Evolutionary conservation across 306 rosid species (phyloP).

Genomic region (Quercus gilva): DNA sequence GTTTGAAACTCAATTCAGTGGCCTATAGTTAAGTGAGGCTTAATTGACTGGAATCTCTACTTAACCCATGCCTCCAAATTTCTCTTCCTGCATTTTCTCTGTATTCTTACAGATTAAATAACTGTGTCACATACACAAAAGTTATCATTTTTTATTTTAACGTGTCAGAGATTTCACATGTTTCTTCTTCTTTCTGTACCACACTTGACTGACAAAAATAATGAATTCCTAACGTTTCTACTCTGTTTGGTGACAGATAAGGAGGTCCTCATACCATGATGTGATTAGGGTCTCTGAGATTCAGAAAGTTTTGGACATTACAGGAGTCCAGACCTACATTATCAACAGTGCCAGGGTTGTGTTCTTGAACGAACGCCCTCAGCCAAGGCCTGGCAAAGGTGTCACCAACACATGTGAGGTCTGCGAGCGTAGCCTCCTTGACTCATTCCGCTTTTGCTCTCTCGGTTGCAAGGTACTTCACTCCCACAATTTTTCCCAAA

Average conservation of each 20-base stretch:
- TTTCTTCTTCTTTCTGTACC: not conserved
- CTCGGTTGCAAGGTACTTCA: slow-evolving; percentile 92
- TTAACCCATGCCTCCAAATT: not conserved
- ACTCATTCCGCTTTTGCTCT: slow-evolving; percentile 89
- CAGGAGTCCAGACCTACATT: slow-evolving; percentile 93
- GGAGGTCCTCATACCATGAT: slow-evolving; percentile 97
- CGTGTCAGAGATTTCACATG: slow-evolving; percentile 9
- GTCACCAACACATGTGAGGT: slow-evolving; percentile 98
- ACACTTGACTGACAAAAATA: not conserved
- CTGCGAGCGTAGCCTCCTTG: slow-evolving; percentile 96
- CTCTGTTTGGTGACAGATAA: slow-evolving; percentile 48
- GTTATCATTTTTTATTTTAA: slow-evolving; percentile 3
- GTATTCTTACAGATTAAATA: slow-evolving; percentile 2
- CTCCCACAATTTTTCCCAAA: slow-evolving; percentile 8
- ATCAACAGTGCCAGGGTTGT: slow-evolving; percentile 98
- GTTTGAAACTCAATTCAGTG: not conserved
- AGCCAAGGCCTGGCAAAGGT: slow-evolving; percentile 98
- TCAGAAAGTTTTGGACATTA: slow-evolving; percentile 90
- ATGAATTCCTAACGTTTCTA: slow-evolving; percentile 3
- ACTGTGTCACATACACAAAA: not conserved
- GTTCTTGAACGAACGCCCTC: slow-evolving; percentile 94
- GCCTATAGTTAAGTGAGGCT: not conserved
- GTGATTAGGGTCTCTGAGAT: slow-evolving; percentile 90
- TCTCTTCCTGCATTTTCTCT: slow-evolving; percentile 25
- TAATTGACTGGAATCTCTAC: not conserved